Evolutionary conservation across 305 asterid species (phyloP), one percentile per base, ranked within the genome.

Genomic region (Fraxinus platypoda): DNA sequence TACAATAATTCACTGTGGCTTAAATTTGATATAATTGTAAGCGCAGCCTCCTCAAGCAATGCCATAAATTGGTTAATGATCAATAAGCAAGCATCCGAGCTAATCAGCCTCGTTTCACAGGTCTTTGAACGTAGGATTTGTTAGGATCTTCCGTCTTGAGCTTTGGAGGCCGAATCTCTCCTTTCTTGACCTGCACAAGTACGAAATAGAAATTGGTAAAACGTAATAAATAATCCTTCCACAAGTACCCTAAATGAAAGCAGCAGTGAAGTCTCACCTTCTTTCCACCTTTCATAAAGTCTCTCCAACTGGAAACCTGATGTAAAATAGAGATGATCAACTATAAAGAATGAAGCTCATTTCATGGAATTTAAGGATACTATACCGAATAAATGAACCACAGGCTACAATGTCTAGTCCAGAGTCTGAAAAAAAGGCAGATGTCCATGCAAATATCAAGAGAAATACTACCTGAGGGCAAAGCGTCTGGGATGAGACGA

Each of bases 251-350:
- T 7, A 59, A 62, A 57, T 13, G 35, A 70, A 46, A 83, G 74
- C 33, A 31, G 66, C 25, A 38, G 59, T 49, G 21, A 15, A 15
- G 75, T 82, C 77, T 78, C 76, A 94, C 99, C 94, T 94, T 96
- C 90, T 94, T 94, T 74, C 99, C 98, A 57, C 97, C 98, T 85
- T 96, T 96, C 98, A 93, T 91, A 71, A 96, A 96, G 87, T 96
- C 98, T 83, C 99, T 93, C 99, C 99, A 94, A 92, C 98, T 96
- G 37, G 98, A 93, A 80, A 96, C 99, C 99, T 96, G 91, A 80
- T 52, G 28, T 75, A 28, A 78, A 62, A 66, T n/a, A 34, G 3
- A 23, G 37, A 19, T 13, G 38, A 41, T 41, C 75, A 31, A 33
- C 12, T 9, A 26, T 62, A 30, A 38, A 28, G 34, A 80, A 28